Percentiles rank a stretch among this genome's conserved stretches.
Evolutionary conservation across 345 rosid genomes (phyloP).

Genomic region (Salix purpurea): DNA sequence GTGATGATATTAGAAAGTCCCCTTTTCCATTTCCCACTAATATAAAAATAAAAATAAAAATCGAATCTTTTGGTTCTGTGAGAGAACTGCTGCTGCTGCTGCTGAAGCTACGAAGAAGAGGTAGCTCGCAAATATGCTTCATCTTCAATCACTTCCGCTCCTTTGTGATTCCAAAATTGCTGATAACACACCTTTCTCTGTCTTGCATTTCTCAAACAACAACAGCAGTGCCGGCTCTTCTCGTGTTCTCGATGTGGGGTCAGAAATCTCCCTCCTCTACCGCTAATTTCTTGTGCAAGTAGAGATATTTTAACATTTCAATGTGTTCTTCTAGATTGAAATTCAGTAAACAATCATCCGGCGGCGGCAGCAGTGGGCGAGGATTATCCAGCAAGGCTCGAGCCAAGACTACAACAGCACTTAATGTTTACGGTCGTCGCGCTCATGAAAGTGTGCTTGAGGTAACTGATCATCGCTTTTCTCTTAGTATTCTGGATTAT

Average conservation of each 20-base stretch:
- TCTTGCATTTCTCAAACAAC: slow-evolving; percentile 11
- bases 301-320: not conserved
- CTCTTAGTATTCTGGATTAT: not conserved
- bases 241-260: slow-evolving; percentile 25
- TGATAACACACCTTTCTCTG: slow-evolving; percentile 3
- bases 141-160: slow-evolving; percentile 3
- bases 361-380: slow-evolving; percentile 21
- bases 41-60: not conserved
- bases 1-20: too few species aligned
- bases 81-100: too few species aligned
- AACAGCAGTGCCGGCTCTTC: slow-evolving; percentile 7
- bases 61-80: not conserved
- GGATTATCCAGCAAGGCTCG: slow-evolving; percentile 46
- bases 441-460: slow-evolving; percentile 57
- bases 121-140: slow-evolving; percentile 12
- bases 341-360: slow-evolving; percentile 29
- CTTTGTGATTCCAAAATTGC: slow-evolving; percentile 12
- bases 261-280: not conserved
- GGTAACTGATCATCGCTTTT: slow-evolving; percentile 24
- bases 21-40: too few species aligned
- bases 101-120: not conserved
- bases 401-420: slow-evolving; percentile 15
- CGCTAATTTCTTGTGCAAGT: not conserved
- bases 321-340: slow-evolving; percentile 41
- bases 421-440: slow-evolving; percentile 41